phyloP scores from a whole-genome alignment of 371 early-diverging fungal species.

The Lichtheimia hyalospora region DNA sequence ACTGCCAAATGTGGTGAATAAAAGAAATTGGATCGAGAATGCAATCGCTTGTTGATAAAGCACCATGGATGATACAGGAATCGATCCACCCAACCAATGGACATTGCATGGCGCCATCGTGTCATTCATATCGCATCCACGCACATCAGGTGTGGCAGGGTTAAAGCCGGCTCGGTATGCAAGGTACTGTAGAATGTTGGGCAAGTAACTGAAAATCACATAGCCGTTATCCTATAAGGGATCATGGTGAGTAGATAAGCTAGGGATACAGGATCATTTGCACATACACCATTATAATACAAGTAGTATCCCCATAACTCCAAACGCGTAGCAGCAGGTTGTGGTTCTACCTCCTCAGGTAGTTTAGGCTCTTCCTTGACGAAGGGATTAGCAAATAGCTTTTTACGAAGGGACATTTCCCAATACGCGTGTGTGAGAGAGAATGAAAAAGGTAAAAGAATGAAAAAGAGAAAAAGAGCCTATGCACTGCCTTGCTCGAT shows the following conservation, averaged over 20 bases:
- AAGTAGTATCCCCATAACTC: constrained; percentile 52
- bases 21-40: constrained; percentile 45
- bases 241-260: too few species aligned
- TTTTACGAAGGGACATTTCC: neutral
- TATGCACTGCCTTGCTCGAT: too few species aligned
- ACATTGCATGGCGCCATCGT: constrained; percentile 30
- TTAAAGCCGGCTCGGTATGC: constrained; percentile 45
- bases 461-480: too few species aligned
- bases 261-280: neutral
- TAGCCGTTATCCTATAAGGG: constrained; percentile 42
- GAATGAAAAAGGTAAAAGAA: too few species aligned
- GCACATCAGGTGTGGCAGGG: constrained; percentile 16
- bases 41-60: constrained; percentile 52
- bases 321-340: constrained; percentile 39
- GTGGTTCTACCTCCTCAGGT: constrained; percentile 5
- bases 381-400: constrained; percentile 1
- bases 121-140: constrained; percentile 35
- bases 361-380: constrained; percentile 1
- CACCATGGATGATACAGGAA: constrained; percentile 46
- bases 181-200: constrained; percentile 41
- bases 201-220: constrained; percentile 44
- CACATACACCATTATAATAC: constrained; percentile 47
- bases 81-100: constrained; percentile 26
- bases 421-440: too few species aligned
- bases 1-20: constrained; percentile 51